Conservation (phyloP, 2,329 filamentous ascomycete genomes). For the Lachnellula arida region DNA sequence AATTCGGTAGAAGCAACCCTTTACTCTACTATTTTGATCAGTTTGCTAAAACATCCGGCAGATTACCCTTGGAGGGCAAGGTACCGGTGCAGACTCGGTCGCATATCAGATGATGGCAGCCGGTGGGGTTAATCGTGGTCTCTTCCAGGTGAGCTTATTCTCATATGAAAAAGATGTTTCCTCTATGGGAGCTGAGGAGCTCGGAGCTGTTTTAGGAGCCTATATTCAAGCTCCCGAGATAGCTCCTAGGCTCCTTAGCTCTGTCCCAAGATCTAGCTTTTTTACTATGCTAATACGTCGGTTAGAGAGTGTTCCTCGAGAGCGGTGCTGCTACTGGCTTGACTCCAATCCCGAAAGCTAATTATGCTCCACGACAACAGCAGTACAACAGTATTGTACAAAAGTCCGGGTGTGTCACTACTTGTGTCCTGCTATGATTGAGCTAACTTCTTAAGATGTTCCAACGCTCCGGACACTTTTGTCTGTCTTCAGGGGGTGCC, state of each 20-base stretch:
- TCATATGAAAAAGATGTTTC: no score
- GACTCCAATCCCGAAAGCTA: slow-evolving; percentile 8
- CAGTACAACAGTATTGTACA: slow-evolving; percentile 4
- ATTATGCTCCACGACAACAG: slow-evolving; percentile 6
- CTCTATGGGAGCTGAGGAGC: no score
- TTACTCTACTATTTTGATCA: neutral
- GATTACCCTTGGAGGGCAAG: slow-evolving; percentile 17
- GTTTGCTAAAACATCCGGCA: neutral
- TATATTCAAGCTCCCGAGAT: no score
- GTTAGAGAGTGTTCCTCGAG: slow-evolving; percentile 7
- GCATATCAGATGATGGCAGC: slow-evolving; percentile 13
- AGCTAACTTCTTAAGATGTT: slow-evolving; percentile 3
- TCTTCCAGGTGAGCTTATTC: slow-evolving; percentile 1
- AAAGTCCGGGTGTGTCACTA: slow-evolving; percentile 7
- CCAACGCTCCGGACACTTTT: neutral
- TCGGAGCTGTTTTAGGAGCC: no score
- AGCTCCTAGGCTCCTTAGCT: no score
- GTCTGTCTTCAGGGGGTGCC: slow-evolving; percentile 11
- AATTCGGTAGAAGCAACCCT: slow-evolving; percentile 26
- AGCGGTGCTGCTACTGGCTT: slow-evolving; percentile 10
- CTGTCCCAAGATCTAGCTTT: no score
- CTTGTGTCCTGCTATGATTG: neutral
- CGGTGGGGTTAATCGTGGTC: neutral
- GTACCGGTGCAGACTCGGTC: slow-evolving; percentile 10
- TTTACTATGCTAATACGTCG: no score